Conservation (phyloP, 1,139 yeast genomes). For the Arxiozyma bovina region DNA sequence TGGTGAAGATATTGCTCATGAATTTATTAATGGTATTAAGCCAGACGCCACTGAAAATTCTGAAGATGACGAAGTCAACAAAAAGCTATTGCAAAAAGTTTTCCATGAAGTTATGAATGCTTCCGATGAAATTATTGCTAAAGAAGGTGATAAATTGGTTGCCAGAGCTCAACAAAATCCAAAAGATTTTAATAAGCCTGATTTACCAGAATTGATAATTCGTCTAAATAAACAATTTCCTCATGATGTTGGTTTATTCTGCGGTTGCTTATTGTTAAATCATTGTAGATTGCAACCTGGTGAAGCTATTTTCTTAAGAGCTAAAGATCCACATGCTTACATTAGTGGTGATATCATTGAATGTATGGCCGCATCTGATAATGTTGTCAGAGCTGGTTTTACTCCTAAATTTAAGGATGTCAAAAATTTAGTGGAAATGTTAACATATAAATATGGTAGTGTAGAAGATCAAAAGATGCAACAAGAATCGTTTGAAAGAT, state of each 20-base stretch:
- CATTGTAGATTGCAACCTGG: constrained; percentile 81
- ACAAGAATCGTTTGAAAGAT: constrained; percentile 50
- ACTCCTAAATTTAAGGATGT: constrained; percentile 98
- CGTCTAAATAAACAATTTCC: constrained; percentile 85
- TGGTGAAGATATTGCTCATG: constrained; percentile 48
- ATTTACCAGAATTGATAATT: constrained; percentile 61
- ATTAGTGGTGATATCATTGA: constrained; percentile 94
- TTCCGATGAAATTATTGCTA: constrained; percentile 44
- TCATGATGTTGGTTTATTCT: constrained; percentile 84
- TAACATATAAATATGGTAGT: constrained; percentile 81
- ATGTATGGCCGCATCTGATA: constrained; percentile 99
- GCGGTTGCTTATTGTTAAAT: constrained; percentile 88
- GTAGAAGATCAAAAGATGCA: constrained; percentile 91
- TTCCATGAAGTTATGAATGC: constrained; percentile 81
- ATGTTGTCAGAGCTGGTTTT: constrained; percentile 96
- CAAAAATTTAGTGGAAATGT: constrained; percentile 75
- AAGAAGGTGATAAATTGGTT: constrained; percentile 54
- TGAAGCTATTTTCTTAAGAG: constrained; percentile 92
- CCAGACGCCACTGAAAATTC: constrained; percentile 40
- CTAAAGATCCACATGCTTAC: constrained; percentile 97
- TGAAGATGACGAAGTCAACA: constrained; percentile 44
- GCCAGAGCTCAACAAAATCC: constrained; percentile 50
- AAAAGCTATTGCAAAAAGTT: constrained; percentile 59
- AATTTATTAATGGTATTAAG: constrained; percentile 45
- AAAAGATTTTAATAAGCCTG: constrained; percentile 35